Evolutionary conservation across 257 asterid species (phyloP), one percentile per base, ranked within the genome.

Genomic region (Solanum chmielewskii): DNA sequence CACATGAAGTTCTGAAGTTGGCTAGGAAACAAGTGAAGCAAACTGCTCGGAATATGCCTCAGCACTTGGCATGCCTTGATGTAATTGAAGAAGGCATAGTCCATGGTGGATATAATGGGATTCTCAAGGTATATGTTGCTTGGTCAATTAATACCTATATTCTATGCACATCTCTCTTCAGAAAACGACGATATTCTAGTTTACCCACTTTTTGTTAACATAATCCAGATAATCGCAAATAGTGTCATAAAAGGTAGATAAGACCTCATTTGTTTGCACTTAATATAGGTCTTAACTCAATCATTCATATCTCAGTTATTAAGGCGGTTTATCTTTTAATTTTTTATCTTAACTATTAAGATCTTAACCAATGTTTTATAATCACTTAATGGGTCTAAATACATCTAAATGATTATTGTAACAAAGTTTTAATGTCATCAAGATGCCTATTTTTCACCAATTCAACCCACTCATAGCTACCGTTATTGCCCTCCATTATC

Each of bases 31-130:
- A 95, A 88, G 96, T 92, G 85, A 96, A 92, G 86, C 95, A 89
- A 86, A 91, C 92, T 47, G 92, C 92, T 83, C 95, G 92, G 90
- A 93, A 95, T 87, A 88, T 93, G 96, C 98, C 98, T 90, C 99
- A 96, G 86, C 97, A 97, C 91, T 94, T 89, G 90, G 98, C 94
- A 73, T 97, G 99, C 92, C 96, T 97, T 86, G 98, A 95, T 90
- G 96, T 91, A 83, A 92, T 96, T 88, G 98, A 93, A 91, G 99
- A 93, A 88, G 99, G 99, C 89, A 89, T 97, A 85, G 85, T 94
- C 91, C 99, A 90, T 89, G 99, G 99, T 86, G 98, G 98, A 88
- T 95, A 95, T 90, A 92, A 91, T 88, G 99, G 99, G 86, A 89
- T 96, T 90, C 76, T 95, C 85, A 93, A 93, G 99, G 99, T 94